Percentiles rank a stretch among this genome's conserved stretches.
phyloP scores from a whole-genome alignment of 2,329 filamentous ascomycete genomes.

The Coccinonectria pachysandricola region DNA sequence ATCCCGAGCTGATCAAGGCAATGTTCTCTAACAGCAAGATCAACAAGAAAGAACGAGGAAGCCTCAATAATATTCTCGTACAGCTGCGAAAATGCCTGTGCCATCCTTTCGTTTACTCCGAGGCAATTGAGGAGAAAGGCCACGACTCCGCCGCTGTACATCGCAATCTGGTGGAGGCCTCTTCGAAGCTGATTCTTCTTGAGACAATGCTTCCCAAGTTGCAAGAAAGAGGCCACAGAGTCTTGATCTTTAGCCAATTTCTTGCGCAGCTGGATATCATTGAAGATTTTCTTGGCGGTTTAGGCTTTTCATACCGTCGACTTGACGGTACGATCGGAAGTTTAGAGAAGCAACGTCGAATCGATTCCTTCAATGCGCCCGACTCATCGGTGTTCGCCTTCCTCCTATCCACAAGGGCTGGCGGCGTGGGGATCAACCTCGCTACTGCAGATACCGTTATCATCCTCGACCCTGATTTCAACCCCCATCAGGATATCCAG shows the following conservation, averaged over 20 bases:
- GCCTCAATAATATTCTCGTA: constrained; percentile 88
- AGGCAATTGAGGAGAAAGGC: constrained; percentile 75
- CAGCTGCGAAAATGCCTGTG: constrained; percentile 91
- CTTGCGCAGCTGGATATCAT: constrained; percentile 78
- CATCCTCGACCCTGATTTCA: constrained; percentile 94
- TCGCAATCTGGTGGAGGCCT: constrained; percentile 81
- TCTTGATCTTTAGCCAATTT: constrained; percentile 94
- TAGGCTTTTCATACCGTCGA: constrained; percentile 64
- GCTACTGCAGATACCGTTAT: constrained; percentile 97
- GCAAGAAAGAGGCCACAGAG: constrained; percentile 73
- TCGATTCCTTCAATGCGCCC: constrained; percentile 85
- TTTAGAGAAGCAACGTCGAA: constrained; percentile 84
- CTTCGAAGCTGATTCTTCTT: constrained; percentile 76
- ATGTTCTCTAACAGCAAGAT: constrained; percentile 65
- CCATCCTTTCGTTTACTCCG: constrained; percentile 91
- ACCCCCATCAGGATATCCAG: constrained; percentile 95
- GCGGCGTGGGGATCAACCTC: constrained; percentile 94
- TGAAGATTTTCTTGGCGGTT: constrained; percentile 77
- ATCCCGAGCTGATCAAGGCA: constrained; percentile 75
- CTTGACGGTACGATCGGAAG: constrained; percentile 78
- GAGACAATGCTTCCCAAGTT: constrained; percentile 82
- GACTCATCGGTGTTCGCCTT: constrained; percentile 81
- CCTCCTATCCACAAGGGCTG: constrained; percentile 83
- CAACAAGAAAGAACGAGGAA: constrained; percentile 63
- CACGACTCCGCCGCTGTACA: constrained; percentile 52